Percentiles rank a stretch among this genome's conserved stretches.
These are phyloP conservation scores for Leersia perrieri DNA, from an alignment of 176 grass and related monocot species.

Conservation along the genomic window DNA sequence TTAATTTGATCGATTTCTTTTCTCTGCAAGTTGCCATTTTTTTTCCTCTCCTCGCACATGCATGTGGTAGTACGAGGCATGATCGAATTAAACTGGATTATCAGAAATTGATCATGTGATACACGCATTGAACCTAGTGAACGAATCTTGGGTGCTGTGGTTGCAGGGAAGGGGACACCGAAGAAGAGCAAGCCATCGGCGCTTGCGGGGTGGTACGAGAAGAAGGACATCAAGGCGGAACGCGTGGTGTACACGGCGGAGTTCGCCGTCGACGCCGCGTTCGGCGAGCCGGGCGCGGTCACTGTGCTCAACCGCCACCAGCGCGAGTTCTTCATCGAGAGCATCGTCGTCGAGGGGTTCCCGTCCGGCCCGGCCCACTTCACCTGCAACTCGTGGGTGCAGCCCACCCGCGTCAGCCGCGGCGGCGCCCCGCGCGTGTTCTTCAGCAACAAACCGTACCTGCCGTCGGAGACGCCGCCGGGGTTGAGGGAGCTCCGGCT, in stretches of 20 bases:
- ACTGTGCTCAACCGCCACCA: constrained; percentile 75
- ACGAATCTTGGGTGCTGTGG: background rate
- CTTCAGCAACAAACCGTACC: constrained; percentile 87
- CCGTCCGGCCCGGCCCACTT: constrained; percentile 58
- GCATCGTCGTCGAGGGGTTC: constrained; percentile 80
- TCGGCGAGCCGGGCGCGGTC: constrained; percentile 84
- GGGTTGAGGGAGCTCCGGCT: constrained; percentile 64
- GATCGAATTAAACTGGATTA: background rate
- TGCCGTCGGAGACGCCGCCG: constrained; percentile 74
- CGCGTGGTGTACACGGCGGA: constrained; percentile 78
- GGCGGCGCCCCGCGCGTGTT: constrained; percentile 41
- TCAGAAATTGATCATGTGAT: background rate
- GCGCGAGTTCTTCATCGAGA: constrained; percentile 81
- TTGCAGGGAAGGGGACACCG: constrained; percentile 42
- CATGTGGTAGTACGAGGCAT: background rate
- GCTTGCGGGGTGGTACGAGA: constrained; percentile 81
- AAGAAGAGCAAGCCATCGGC: constrained; percentile 56
- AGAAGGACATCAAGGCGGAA: constrained; percentile 74
- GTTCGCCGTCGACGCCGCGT: constrained; percentile 68
- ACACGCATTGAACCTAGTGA: background rate
- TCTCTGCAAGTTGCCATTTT: background rate
- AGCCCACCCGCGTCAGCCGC: constrained; percentile 44
- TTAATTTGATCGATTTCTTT: background rate
- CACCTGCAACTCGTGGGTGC: constrained; percentile 83
- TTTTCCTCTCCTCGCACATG: background rate